Evolutionary conservation across 768 basidiomycete species (phyloP), one percentile per base, ranked within the genome.

Genomic region (Boletus insuetus): DNA sequence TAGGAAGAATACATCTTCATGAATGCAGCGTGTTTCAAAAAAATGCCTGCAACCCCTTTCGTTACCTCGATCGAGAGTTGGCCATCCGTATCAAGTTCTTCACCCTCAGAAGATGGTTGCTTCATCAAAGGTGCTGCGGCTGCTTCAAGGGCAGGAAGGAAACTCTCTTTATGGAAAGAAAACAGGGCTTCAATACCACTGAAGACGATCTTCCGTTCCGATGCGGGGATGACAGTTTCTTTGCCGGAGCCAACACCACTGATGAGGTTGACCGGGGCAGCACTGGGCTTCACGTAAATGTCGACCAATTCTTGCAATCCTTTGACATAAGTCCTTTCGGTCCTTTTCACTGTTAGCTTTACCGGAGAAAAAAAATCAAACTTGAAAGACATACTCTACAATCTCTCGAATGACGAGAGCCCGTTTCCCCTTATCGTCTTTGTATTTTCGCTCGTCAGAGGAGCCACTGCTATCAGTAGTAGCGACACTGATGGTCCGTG

Each of bases 1-100:
- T 98, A 99, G 42, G 89, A 90, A 32, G 94, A 94, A 70, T 99
- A 99, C 89, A 98, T 98, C 75, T 80, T 91, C 91, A 99, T 93
- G 77, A 98, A 98, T 5, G 96, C 94, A 31, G 94, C 91, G 71
- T 99, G 94, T 50, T 88, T 90, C 51, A 92, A 75, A 72, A 98
- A 99, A 45, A 91, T 94, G 54, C 87, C 81, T 8, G 91, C 95
- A 37, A 99, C 87, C 14, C 83, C 80, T 55, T 82, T 88, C 0
- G 91, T 92, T 14, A 91, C 90, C 43, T 76, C 76, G 49, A 86
- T 70, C 0, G 94, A 92, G 37, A 90, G 65, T 53, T 84, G 81
- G 0, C 91, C 93, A 56, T 91, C 86, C 4, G 77, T 73, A 64
- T 94, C 91, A 17, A 77, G 74, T 41, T 80, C 78, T 38, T 75